phyloP scores from a whole-genome alignment of 768 basidiomycete genomes.

The Royoungia palumana region DNA sequence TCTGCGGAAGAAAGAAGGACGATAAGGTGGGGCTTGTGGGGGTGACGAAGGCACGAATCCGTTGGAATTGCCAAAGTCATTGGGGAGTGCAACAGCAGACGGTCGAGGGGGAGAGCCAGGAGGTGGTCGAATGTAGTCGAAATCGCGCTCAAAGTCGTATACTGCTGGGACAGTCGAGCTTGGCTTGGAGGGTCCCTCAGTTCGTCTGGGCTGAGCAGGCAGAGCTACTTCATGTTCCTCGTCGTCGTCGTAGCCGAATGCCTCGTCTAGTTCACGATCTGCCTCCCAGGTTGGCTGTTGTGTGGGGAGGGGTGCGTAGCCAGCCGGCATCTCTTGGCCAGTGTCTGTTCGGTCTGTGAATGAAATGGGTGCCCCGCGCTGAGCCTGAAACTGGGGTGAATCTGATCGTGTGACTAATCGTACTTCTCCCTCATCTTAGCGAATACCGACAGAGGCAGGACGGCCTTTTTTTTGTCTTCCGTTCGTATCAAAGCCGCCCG shows the following conservation, averaged over 20 bases:
- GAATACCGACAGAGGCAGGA: too few relatives aligned
- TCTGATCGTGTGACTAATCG: neutral
- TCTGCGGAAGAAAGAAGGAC: slow-evolving; percentile 55
- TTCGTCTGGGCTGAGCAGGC: slow-evolving; percentile 29
- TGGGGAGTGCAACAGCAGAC: slow-evolving; percentile 55
- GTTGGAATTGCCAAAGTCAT: slow-evolving; percentile 71
- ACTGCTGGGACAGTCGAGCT: slow-evolving; percentile 24
- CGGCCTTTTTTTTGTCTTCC: too few relatives aligned
- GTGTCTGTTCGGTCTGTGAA: neutral
- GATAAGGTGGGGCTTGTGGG: slow-evolving; percentile 29
- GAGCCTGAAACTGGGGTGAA: too few relatives aligned
- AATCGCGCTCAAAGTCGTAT: slow-evolving; percentile 82
- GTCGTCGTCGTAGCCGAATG: slow-evolving; percentile 63
- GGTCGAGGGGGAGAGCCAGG: slow-evolving; percentile 74
- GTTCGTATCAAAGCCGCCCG: slow-evolving; percentile 7
- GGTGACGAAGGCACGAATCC: slow-evolving; percentile 56
- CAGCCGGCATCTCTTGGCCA: slow-evolving; percentile 38
- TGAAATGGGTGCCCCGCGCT: neutral
- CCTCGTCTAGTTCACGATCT: slow-evolving; percentile 69
- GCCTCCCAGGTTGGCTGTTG: slow-evolving; percentile 42
- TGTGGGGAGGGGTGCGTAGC: slow-evolving; percentile 54
- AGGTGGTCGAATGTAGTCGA: slow-evolving; percentile 64
- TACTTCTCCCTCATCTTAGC: neutral
- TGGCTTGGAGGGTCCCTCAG: slow-evolving; percentile 16
- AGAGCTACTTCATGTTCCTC: slow-evolving; percentile 35